Conservation (phyloP, 108 stramenopile species). For the Discostella stelligeroides region DNA sequence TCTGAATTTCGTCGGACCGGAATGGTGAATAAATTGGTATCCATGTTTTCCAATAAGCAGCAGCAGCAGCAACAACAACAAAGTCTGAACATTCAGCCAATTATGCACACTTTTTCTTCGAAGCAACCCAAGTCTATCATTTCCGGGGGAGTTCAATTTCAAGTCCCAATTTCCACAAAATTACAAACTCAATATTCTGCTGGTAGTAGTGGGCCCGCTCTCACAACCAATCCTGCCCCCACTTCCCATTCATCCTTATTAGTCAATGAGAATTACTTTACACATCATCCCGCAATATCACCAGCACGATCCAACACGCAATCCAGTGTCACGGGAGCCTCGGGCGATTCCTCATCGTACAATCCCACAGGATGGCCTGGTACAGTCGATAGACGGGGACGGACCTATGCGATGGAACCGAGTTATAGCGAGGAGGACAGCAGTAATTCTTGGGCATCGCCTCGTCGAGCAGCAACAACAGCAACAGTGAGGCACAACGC, state of each 20-base stretch:
- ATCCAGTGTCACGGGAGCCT: slow-evolving; percentile 37
- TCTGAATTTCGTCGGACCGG: slow-evolving; percentile 8
- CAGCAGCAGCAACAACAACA: slow-evolving; percentile 17
- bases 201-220: not conserved
- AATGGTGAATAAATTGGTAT: slow-evolving; percentile 27
- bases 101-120: not conserved
- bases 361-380: slow-evolving; percentile 74
- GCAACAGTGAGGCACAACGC: not conserved
- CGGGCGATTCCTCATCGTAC: slow-evolving; percentile 47
- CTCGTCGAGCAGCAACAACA: slow-evolving; percentile 12
- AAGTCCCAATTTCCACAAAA: not conserved
- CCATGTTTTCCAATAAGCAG: slow-evolving; percentile 22
- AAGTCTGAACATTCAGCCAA: not conserved
- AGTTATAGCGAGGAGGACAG: slow-evolving; percentile 63
- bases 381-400: slow-evolving; percentile 70
- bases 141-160: slow-evolving; percentile 28
- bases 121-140: not conserved
- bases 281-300: slow-evolving; percentile 16
- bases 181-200: not conserved
- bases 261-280: not conserved
- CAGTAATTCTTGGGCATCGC: slow-evolving; percentile 6
- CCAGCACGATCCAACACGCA: slow-evolving; percentile 43
- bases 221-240: not conserved
- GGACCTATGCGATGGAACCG: slow-evolving; percentile 52
- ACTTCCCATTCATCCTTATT: not conserved